A percentile compares a stretch with the other conserved stretches of the same genome.
Evolutionary conservation across 768 basidiomycete species (phyloP).

Genomic region (Rhodotorula kratochvilovae): DNA sequence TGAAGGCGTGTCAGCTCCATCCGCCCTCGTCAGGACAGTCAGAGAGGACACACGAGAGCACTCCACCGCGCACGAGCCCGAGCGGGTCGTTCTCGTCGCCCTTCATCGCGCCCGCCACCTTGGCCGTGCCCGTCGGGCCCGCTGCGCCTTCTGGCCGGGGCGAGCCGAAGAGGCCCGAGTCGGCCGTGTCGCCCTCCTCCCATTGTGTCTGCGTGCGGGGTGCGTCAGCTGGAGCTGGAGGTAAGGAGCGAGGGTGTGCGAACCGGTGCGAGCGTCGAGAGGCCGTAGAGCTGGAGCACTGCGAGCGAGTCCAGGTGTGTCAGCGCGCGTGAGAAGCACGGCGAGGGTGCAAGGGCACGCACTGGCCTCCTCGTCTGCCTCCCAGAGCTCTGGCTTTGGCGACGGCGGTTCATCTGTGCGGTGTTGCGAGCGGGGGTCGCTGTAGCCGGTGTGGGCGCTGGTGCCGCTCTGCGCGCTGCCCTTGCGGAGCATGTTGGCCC

Average conservation of each 20-base stretch:
- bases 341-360: not conserved
- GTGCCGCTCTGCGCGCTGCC: not conserved
- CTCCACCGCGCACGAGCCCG: slow-evolving; percentile 54
- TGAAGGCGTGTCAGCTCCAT: slow-evolving; percentile 17
- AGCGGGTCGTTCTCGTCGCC: slow-evolving; percentile 51
- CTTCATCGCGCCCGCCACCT: slow-evolving; percentile 5
- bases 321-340: not conserved
- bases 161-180: slow-evolving; percentile 14
- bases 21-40: not conserved
- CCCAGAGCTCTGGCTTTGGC: slow-evolving; percentile 14
- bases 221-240: not conserved
- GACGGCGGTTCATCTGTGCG: no score
- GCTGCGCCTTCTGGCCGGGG: not conserved
- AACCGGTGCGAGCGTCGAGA: slow-evolving; percentile 20
- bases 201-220: slow-evolving; percentile 5
- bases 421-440: no score
- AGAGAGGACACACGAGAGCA: slow-evolving; percentile 49
- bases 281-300: slow-evolving; percentile 35
- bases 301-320: not conserved
- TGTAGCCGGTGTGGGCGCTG: not conserved
- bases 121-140: not conserved
- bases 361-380: slow-evolving; percentile 28
- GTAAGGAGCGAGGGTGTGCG: not conserved
- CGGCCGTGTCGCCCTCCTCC: slow-evolving; percentile 8
- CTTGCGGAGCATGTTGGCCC: not conserved